Evolutionary conservation across 371 early-diverging fungal genomes (phyloP), one percentile per base, ranked within the genome.

Genomic region (Batkoa obscura): DNA sequence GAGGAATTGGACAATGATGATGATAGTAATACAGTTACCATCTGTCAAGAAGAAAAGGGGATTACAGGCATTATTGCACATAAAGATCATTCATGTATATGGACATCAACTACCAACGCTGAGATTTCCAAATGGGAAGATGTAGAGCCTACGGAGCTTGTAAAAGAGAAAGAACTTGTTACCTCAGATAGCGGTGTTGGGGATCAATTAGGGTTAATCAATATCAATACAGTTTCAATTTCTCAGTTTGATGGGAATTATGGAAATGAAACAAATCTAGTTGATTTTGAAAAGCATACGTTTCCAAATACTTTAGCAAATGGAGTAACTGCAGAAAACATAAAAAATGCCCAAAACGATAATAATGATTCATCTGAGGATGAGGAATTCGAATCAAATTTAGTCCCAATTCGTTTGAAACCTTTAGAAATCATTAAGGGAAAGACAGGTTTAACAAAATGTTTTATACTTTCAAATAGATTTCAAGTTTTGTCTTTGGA

Each of bases 101-200:
- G 94, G 94, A 90, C 94, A 1, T 91, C 94, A 0, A 93, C 94
- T 5, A 75, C 79, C 32, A 71, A 74, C 17, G 81, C 88, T 0
- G 74, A 70, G 39, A 74, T 95, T 37, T 81, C 86, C 55, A 76
- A 91, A 62, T 94, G 95, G 94, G 78, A 42, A 6, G 55, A 54
- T 32, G 43, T 54, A 1, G 32, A 17, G 8, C 50, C 50, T 34
- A n/a, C n/a, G n/a, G n/a, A n/a, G n/a, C n/a, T n/a, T n/a, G n/a
- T n/a, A n/a, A n/a, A n/a, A n/a, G n/a, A n/a, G n/a, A n/a, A n/a
- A n/a, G n/a, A n/a, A n/a, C n/a, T n/a, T n/a, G 6, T 34, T 36
- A 5, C 31, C 5, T 39, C 41, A 39, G 41, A 39, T 13, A n/a
- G n/a, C n/a, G n/a, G n/a, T n/a, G n/a, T n/a, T n/a, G 41, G 41